Conservation (phyloP, 2,329 filamentous ascomycete genomes). For the Fusarium dlaminii region DNA sequence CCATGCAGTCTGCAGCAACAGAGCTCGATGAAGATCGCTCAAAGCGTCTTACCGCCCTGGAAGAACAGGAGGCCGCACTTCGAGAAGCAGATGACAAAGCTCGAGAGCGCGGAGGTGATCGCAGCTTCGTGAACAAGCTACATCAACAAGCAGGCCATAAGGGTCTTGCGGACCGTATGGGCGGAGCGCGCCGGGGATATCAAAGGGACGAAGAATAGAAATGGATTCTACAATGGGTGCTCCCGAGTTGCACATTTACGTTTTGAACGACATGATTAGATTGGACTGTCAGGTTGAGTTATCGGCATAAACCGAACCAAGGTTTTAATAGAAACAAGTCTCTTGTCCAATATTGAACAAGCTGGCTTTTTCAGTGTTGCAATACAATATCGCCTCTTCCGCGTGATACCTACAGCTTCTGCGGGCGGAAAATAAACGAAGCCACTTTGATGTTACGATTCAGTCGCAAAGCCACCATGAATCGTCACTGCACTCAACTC, state of each 20-base stretch:
- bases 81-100: slow-evolving; percentile 73
- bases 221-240: not conserved
- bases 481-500: not conserved
- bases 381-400: not conserved
- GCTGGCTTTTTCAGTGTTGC: not conserved
- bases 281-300: not conserved
- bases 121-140: slow-evolving; percentile 70
- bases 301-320: not conserved
- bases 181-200: slow-evolving; percentile 56
- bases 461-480: not conserved
- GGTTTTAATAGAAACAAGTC: not conserved
- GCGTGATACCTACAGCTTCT: not conserved
- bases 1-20: slow-evolving; percentile 76
- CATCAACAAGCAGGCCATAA: slow-evolving; percentile 67
- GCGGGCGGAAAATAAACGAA: not conserved
- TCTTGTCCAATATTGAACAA: not conserved
- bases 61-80: slow-evolving; percentile 70
- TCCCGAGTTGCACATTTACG: not conserved
- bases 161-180: slow-evolving; percentile 62
- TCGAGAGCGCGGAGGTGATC: slow-evolving; percentile 70
- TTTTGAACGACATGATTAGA: not conserved
- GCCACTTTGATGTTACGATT: not conserved
- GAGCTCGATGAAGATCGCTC: slow-evolving; percentile 77
- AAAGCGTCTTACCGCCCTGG: slow-evolving; percentile 72
- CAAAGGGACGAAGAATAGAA: slow-evolving; percentile 57